phyloP scores from a whole-genome alignment of 345 rosid genomes.

The Ailanthus altissimus region DNA sequence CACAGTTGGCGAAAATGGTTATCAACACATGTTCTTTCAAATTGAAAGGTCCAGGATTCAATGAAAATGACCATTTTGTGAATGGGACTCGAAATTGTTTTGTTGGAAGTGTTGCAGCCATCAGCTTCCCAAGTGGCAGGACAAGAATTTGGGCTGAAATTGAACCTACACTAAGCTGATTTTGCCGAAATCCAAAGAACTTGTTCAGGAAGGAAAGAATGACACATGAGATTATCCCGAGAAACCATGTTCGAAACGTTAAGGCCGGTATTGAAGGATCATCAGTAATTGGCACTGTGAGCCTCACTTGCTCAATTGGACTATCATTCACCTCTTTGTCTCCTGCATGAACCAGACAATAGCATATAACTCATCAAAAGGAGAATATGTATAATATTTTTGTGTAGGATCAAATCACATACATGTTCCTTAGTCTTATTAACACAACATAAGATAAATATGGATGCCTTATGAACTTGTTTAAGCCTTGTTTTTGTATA shows the following conservation, averaged over 20 bases:
- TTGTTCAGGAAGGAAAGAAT: constrained; percentile 57
- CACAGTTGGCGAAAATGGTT: constrained; percentile 56
- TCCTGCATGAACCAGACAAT: constrained; percentile 17
- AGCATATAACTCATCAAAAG: background rate
- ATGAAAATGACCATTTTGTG: constrained; percentile 46
- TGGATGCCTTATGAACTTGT: too few species aligned
- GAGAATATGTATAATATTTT: too few species aligned
- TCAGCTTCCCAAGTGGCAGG: constrained; percentile 49
- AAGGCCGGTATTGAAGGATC: constrained; percentile 51
- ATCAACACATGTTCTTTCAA: constrained; percentile 60
- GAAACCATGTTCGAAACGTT: constrained; percentile 62
- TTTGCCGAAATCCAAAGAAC: constrained; percentile 50
- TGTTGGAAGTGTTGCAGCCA: constrained; percentile 54
- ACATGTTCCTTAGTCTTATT: background rate
- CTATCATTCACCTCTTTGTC: constrained; percentile 45
- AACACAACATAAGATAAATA: background rate
- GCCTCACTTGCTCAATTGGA: constrained; percentile 63
- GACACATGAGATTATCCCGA: constrained; percentile 47
- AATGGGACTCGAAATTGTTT: constrained; percentile 37
- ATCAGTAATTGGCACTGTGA: constrained; percentile 59
- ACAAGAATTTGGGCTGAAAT: constrained; percentile 52
- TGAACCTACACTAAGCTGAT: constrained; percentile 39
- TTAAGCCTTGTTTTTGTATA: too few species aligned
- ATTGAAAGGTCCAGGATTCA: constrained; percentile 61
- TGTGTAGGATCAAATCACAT: too few species aligned